phyloP scores from a whole-genome alignment of 2,329 filamentous ascomycete genomes.

The Pseudodiploospora longispora region DNA sequence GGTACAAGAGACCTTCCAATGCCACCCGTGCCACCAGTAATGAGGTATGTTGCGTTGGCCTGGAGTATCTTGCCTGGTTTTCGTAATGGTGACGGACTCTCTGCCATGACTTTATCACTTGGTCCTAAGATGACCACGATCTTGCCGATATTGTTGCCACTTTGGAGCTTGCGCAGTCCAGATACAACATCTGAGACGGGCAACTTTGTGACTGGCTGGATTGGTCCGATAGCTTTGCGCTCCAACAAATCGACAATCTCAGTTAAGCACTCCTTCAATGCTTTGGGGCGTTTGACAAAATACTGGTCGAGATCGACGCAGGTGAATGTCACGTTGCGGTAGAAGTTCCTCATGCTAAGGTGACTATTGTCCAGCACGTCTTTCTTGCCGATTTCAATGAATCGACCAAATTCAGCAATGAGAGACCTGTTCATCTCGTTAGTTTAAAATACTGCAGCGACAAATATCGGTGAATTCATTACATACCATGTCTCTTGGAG shows the following conservation, averaged over 20 bases:
- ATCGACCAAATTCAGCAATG: slow-evolving; percentile 24
- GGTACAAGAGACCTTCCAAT: not conserved
- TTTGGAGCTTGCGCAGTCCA: slow-evolving; percentile 7
- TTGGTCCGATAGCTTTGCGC: slow-evolving; percentile 3
- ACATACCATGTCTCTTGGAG: slow-evolving; percentile 9
- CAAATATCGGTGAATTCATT: no score
- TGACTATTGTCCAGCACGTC: slow-evolving; percentile 15
- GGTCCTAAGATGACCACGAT: slow-evolving; percentile 1
- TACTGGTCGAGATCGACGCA: slow-evolving; percentile 9
- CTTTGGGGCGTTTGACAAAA: not conserved
- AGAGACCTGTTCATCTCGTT: slow-evolving; percentile 1
- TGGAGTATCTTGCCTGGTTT: not conserved
- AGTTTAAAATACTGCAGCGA: no score
- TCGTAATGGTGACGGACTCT: not conserved
- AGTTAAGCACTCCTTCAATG: slow-evolving; percentile 2
- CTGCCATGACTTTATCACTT: not conserved
- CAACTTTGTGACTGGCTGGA: slow-evolving; percentile 5
- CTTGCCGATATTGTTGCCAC: slow-evolving; percentile 7
- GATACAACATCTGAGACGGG: slow-evolving; percentile 6
- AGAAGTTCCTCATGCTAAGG: slow-evolving; percentile 9
- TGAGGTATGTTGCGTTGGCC: slow-evolving; percentile 3
- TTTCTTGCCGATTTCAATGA: slow-evolving; percentile 29
- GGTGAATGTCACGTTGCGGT: slow-evolving; percentile 10
- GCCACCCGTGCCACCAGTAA: slow-evolving; percentile 4
- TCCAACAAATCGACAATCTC: slow-evolving; percentile 1